These are phyloP conservation scores for Lavandula angustifolia DNA, from an alignment of 257 asterid genomes.

Conservation along the genomic window DNA sequence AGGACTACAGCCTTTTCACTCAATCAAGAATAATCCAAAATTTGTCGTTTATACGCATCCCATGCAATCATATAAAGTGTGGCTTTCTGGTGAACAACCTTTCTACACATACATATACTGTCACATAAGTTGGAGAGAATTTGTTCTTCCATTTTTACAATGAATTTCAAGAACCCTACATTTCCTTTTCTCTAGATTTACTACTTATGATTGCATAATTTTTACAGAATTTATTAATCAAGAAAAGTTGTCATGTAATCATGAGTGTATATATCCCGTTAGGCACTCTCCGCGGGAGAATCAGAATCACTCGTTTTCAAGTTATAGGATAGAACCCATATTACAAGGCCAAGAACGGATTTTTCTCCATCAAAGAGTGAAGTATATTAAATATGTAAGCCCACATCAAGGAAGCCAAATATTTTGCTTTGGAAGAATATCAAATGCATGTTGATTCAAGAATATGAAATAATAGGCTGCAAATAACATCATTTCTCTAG, in stretches of 20 bases:
- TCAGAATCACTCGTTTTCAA: too few species aligned
- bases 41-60: conserved; percentile 18
- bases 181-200: not conserved
- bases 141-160: conserved; percentile 32
- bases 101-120: conserved; percentile 31
- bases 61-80: conserved; percentile 43
- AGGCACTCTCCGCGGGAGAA: too few species aligned
- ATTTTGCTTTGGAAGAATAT: not conserved
- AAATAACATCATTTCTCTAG: not conserved
- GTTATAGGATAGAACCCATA: too few species aligned
- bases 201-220: conserved; percentile 19
- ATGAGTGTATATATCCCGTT: too few species aligned
- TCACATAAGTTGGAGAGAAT: conserved; percentile 28
- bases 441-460: conserved; percentile 1
- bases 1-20: conserved; percentile 19
- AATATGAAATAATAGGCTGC: not conserved
- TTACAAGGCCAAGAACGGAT: too few species aligned
- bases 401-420: too few species aligned
- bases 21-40: conserved; percentile 38
- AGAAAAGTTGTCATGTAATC: too few species aligned
- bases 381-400: too few species aligned
- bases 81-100: conserved; percentile 30
- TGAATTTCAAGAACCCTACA: not conserved
- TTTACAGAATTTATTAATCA: too few species aligned
- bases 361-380: too few species aligned